Evolutionary conservation across 2,329 filamentous ascomycete species (phyloP).

Genomic region (Colletotrichum trifolii): DNA sequence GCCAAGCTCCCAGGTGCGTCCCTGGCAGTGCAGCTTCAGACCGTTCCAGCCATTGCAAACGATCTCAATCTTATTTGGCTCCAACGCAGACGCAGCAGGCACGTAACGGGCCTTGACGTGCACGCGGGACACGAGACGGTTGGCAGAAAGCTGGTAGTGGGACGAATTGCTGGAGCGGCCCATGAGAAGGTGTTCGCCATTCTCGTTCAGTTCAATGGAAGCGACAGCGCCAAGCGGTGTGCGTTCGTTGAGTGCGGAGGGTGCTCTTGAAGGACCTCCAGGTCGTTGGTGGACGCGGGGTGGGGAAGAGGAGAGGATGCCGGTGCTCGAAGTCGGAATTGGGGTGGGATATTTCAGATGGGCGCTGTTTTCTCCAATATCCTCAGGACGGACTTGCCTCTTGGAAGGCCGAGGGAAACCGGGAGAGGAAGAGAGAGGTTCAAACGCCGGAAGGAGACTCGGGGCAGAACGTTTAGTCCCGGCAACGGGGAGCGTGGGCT

Average conservation of each 20-base stretch:
- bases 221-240: slow-evolving; percentile 85
- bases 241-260: slow-evolving; percentile 78
- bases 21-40: slow-evolving; percentile 90
- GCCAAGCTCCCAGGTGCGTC: slow-evolving; percentile 83
- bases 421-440: slow-evolving; percentile 82
- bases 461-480: slow-evolving; percentile 72
- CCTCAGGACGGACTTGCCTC: slow-evolving; percentile 65
- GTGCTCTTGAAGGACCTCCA: slow-evolving; percentile 48
- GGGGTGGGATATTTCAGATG: slow-evolving; percentile 88
- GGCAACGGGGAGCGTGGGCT: slow-evolving; percentile 51
- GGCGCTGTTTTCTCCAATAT: slow-evolving; percentile 53
- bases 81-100: slow-evolving; percentile 72
- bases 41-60: slow-evolving; percentile 97
- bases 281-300: slow-evolving; percentile 56
- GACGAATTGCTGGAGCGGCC: slow-evolving; percentile 94
- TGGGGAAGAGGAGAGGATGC: slow-evolving; percentile 89
- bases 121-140: slow-evolving; percentile 91
- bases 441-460: slow-evolving; percentile 81
- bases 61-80: slow-evolving; percentile 84
- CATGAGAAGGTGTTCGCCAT: slow-evolving; percentile 86
- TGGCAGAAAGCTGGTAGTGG: slow-evolving; percentile 93
- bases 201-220: slow-evolving; percentile 81
- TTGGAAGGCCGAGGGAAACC: slow-evolving; percentile 76
- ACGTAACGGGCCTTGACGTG: slow-evolving; percentile 91
- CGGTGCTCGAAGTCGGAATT: slow-evolving; percentile 91